phyloP scores from a whole-genome alignment of 139 green algal species.

The Volvox reticuliferus region DNA sequence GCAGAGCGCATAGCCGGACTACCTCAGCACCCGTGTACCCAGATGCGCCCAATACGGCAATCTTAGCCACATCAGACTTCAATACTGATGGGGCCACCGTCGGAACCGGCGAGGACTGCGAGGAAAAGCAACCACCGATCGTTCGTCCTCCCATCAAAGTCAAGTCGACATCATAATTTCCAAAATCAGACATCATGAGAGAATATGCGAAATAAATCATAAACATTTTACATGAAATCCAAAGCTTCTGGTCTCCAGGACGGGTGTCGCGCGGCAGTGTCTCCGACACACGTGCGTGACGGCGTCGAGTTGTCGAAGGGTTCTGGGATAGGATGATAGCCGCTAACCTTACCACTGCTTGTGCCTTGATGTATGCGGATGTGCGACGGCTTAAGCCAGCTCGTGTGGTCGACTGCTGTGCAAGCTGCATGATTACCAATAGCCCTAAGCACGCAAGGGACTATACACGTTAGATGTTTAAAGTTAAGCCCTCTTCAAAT shows the following conservation, averaged over 20 bases:
- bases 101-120: conserved; percentile 21
- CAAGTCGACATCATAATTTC: background rate
- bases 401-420: background rate
- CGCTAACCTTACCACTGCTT: conserved; percentile 17
- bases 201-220: background rate
- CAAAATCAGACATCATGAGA: background rate
- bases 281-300: conserved; percentile 30
- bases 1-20: conserved; percentile 83
- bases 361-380: background rate
- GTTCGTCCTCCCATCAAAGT: background rate
- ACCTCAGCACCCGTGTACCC: conserved; percentile 98
- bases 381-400: background rate
- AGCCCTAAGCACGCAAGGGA: background rate
- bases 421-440: background rate
- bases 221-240: background rate
- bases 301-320: background rate
- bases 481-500: background rate
- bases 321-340: background rate
- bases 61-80: conserved; percentile 34
- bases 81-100: background rate
- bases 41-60: conserved; percentile 95
- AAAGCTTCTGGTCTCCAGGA: background rate
- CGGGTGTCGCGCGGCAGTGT: background rate
- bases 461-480: no score
- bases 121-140: background rate